These are phyloP conservation scores for Hymenoscyphus salicellus DNA, from an alignment of 2,329 filamentous ascomycete genomes.

Conservation along the genomic window DNA sequence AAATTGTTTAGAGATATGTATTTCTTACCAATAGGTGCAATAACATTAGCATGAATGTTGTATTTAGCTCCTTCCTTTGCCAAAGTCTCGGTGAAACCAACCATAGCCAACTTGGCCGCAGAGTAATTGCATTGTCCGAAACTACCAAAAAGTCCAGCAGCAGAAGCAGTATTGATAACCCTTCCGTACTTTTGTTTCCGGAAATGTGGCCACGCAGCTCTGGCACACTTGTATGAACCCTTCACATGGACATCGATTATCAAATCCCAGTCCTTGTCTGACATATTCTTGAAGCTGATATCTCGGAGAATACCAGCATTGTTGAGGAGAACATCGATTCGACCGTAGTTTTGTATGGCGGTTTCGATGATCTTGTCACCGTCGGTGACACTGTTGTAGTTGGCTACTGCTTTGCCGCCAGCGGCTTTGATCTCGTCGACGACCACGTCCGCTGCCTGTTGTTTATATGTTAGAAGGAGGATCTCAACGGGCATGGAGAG, in stretches of 20 bases:
- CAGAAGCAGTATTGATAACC: constrained; percentile 95
- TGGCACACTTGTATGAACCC: constrained; percentile 92
- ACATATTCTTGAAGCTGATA: constrained; percentile 98
- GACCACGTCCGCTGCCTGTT: constrained; percentile 68
- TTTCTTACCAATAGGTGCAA: constrained; percentile 69
- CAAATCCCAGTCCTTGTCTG: constrained; percentile 93
- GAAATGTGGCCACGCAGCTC: constrained; percentile 95
- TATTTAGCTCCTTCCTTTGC: constrained; percentile 98
- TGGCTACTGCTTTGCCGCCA: constrained; percentile 93
- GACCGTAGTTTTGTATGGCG: constrained; percentile 75
- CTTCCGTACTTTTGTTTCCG: constrained; percentile 98
- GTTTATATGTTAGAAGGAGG: background rate
- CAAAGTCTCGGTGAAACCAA: constrained; percentile 96
- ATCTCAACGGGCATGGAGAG: too few relatives aligned
- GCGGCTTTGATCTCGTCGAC: constrained; percentile 80
- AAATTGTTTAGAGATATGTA: background rate
- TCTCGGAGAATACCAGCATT: constrained; percentile 93
- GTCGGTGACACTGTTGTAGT: constrained; percentile 92
- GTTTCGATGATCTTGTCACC: constrained; percentile 93
- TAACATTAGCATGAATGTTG: constrained; percentile 93
- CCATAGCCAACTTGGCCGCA: constrained; percentile 89
- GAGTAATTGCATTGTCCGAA: constrained; percentile 98
- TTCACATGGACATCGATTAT: constrained; percentile 89
- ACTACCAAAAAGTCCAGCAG: constrained; percentile 89
- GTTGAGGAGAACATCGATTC: constrained; percentile 94